Evolutionary conservation across 768 basidiomycete genomes (phyloP).

Genomic region (Lyophyllum atratum): DNA sequence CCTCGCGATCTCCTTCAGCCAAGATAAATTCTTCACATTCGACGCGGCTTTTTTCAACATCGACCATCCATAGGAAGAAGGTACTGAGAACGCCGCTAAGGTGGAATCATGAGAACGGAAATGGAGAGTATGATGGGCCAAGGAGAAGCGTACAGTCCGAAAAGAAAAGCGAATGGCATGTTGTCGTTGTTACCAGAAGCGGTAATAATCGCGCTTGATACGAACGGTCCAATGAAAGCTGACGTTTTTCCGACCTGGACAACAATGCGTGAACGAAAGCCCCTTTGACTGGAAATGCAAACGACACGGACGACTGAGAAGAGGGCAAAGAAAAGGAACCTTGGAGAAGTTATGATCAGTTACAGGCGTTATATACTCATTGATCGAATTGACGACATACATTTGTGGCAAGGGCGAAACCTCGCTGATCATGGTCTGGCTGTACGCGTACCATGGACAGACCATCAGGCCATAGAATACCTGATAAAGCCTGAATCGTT

Average conservation of each 20-base stretch:
- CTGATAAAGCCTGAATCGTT: conserved; percentile 59
- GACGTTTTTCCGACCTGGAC: conserved; percentile 70
- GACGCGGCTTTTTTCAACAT: conserved; percentile 61
- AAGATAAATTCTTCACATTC: conserved; percentile 64
- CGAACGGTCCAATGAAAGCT: conserved; percentile 75
- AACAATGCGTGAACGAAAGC: neutral
- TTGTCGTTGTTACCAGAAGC: conserved; percentile 69
- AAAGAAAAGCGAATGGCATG: conserved; percentile 76
- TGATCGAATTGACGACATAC: conserved; percentile 32
- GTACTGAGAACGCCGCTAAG: conserved; percentile 53
- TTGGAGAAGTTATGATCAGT: conserved; percentile 18
- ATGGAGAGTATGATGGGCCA: neutral
- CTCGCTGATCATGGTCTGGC: conserved; percentile 83
- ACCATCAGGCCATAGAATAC: conserved; percentile 73
- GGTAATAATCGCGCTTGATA: conserved; percentile 74
- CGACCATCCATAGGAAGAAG: conserved; percentile 61
- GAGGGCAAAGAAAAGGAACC: conserved; percentile 77
- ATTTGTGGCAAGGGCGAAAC: conserved; percentile 74
- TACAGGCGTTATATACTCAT: neutral
- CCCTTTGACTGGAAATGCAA: neutral
- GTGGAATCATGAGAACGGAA: neutral
- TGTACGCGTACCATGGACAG: conserved; percentile 82
- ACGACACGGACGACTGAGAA: conserved; percentile 58
- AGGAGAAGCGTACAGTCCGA: conserved; percentile 53
- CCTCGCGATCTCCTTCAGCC: conserved; percentile 11